Conservation (phyloP, 2,329 filamentous ascomycete genomes). For the Neonectria sp. region DNA sequence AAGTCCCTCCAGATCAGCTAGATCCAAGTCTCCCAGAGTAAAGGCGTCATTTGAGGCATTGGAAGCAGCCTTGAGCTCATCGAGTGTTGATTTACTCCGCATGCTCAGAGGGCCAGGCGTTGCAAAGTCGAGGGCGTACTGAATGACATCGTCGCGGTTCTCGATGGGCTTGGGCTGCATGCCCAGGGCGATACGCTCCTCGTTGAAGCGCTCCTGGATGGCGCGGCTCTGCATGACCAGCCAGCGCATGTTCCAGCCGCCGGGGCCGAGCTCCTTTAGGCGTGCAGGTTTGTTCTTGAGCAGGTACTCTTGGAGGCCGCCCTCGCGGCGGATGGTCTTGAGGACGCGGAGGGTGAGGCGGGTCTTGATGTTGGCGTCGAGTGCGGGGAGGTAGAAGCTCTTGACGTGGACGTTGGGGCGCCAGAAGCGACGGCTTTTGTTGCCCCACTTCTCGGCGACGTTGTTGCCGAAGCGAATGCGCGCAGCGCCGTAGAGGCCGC, state of each 20-base stretch:
- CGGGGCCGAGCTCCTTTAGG: constrained; percentile 88
- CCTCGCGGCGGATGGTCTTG: constrained; percentile 84
- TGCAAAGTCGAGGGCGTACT: constrained; percentile 59
- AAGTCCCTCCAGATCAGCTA: constrained; percentile 55
- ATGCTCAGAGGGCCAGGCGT: constrained; percentile 57
- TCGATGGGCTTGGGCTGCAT: constrained; percentile 61
- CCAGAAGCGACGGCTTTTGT: constrained; percentile 82
- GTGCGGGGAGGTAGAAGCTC: constrained; percentile 74
- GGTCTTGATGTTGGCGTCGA: constrained; percentile 76
- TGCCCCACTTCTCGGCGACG: constrained; percentile 77
- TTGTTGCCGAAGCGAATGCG: constrained; percentile 86
- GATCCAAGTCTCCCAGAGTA: constrained; percentile 59
- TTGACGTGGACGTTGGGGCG: constrained; percentile 81
- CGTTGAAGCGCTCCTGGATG: constrained; percentile 76
- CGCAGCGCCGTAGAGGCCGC: constrained; percentile 78
- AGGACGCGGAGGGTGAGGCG: constrained; percentile 79
- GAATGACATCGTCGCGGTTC: constrained; percentile 56
- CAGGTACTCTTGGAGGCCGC: constrained; percentile 93
- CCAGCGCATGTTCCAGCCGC: constrained; percentile 93
- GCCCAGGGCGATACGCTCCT: constrained; percentile 76
- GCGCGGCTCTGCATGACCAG: constrained; percentile 83
- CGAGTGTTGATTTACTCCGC: constrained; percentile 55
- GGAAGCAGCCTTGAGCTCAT: constrained; percentile 57
- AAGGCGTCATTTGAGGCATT: constrained; percentile 58
- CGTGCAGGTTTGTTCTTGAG: constrained; percentile 83